phyloP scores from a whole-genome alignment of 2,329 filamentous ascomycete species.

The Sphaerulina populicola region DNA sequence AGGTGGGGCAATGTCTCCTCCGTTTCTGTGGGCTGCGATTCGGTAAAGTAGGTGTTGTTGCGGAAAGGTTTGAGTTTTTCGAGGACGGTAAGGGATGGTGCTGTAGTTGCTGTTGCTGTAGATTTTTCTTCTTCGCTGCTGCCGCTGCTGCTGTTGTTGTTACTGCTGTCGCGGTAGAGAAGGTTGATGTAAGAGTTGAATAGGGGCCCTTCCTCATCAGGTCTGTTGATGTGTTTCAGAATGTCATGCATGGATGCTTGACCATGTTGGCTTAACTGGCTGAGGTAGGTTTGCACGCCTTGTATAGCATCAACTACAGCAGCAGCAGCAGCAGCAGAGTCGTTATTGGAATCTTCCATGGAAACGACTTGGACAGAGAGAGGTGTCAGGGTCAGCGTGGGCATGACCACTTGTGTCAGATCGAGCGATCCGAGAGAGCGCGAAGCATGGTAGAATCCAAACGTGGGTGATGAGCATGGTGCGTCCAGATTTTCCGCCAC shows the following conservation, averaged over 20 bases:
- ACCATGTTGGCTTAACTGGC: neutral
- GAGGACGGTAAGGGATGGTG: neutral
- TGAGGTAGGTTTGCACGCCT: neutral
- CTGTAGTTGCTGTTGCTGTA: neutral
- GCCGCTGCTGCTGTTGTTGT: too few species aligned
- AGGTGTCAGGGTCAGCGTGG: neutral
- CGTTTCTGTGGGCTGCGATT: neutral
- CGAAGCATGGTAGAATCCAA: neutral
- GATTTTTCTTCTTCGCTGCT: neutral
- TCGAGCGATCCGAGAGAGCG: neutral
- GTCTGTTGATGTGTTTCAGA: neutral
- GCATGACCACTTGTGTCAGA: neutral
- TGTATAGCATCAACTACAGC: neutral
- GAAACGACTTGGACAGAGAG: neutral
- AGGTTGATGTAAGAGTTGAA: neutral
- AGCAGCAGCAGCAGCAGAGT: neutral
- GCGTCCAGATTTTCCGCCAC: neutral
- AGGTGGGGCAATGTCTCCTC: neutral
- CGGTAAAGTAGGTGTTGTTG: neutral
- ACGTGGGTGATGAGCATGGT: neutral
- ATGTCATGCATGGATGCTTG: neutral
- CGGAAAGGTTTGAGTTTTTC: neutral
- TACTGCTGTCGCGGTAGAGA: neutral
- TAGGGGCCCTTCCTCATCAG: neutral
- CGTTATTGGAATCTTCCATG: neutral